Percentiles rank a stretch among this genome's conserved stretches.
phyloP scores from a whole-genome alignment of 2,329 filamentous ascomycete species.

The Talaromyces sp. region DNA sequence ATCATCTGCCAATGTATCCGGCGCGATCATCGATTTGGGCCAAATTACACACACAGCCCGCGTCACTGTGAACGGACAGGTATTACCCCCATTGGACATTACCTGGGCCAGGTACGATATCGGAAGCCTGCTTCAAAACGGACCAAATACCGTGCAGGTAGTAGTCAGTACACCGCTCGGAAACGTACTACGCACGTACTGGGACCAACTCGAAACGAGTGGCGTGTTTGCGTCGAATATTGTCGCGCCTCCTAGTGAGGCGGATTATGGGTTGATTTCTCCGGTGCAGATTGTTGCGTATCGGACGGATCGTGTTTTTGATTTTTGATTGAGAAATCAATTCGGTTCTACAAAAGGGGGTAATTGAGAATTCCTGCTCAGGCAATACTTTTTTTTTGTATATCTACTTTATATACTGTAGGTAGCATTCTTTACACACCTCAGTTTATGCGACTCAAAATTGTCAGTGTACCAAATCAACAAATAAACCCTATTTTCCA shows the following conservation, averaged over 20 bases:
- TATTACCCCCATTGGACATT: slow-evolving; percentile 27
- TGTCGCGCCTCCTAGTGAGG: neutral
- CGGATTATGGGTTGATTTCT: neutral
- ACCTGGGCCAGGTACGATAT: slow-evolving; percentile 16
- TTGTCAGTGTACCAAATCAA: neutral
- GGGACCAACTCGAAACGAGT: slow-evolving; percentile 24
- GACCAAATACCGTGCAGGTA: slow-evolving; percentile 24
- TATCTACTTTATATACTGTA: neutral
- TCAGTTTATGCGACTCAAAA: neutral
- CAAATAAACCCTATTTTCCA: neutral
- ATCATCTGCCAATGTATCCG: slow-evolving; percentile 6
- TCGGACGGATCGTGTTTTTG: neutral
- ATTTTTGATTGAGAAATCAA: neutral
- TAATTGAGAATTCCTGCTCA: too few relatives aligned
- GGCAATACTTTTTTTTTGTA: too few relatives aligned
- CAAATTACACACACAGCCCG: slow-evolving; percentile 25
- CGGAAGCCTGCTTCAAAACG: slow-evolving; percentile 14
- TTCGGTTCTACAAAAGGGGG: neutral
- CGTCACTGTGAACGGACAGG: slow-evolving; percentile 24
- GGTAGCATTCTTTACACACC: neutral
- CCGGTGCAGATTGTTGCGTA: neutral
- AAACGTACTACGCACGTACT: neutral
- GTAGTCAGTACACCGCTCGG: slow-evolving; percentile 27
- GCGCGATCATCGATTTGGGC: slow-evolving; percentile 24
- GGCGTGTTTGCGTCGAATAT: slow-evolving; percentile 6